Base-by-base conservation (phyloP, 2,329 filamentous ascomycete genomes). In the Claviceps arundinis region DNA sequence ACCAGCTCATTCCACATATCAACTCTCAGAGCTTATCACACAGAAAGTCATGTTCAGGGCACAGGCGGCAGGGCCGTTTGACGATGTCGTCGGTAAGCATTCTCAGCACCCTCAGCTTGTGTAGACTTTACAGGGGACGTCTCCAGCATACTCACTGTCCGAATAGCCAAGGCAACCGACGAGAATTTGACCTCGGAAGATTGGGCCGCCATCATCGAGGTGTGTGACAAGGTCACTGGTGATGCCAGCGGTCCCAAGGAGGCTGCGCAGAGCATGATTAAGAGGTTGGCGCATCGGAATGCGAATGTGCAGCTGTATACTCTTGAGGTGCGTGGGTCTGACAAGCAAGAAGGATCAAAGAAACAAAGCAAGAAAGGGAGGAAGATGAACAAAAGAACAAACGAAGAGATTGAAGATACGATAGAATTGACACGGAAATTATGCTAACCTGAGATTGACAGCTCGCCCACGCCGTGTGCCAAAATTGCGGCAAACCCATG, bases 221-320 rank as follows among this genome's bases (percentile, higher is more conserved):
- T 82, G 50, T 81, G 78, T 70, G 78, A 81, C 65, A 78, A 78
- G 57, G 78, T 80, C 43, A 64, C 70, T 19, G 67, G 67, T 59
- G 77, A 81, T 56, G 59, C 65, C 51, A 79, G 77, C 59, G 78
- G 78, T 26, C 78, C 87, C 58, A 91, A 91, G 73, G 87, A 94
- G 72, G 89, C 84, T 14, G 87, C 94, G 51, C 85, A 89, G 63
- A 85, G 88, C 64, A 80, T 96, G 73, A 95, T 96, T 70, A 94
- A 91, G 73, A 80, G 90, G 43, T 77, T 96, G 52, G 89, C 89
- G 52, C 89, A 96, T 68, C 84, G 90, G 60, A 96, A 96, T 68
- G 90, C 90, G 56, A 95, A 96, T 67, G 90, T 96, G 26, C 90
- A 96, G 70, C 81, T 96, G 19, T 96, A 96, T 68, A 95, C 90